Evolutionary conservation across 352 stramenopile genomes (phyloP), one percentile per base, ranked within the genome.

Genomic region (Sclerospora graminicola): DNA sequence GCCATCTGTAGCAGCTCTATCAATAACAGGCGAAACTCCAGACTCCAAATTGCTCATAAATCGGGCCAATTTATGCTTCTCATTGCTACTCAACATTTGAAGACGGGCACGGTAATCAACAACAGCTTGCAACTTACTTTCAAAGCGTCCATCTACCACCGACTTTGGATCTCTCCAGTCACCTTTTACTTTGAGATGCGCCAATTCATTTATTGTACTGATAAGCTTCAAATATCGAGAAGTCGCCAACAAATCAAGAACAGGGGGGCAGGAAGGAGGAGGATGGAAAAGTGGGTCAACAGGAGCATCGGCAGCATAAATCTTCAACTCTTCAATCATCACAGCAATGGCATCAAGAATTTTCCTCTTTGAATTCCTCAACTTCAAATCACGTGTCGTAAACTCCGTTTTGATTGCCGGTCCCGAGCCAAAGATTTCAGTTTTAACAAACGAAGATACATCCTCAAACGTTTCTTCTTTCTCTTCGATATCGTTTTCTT

Each of bases 351-450:
- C 62, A 16, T 72, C 54, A 34, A 82, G 51, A 11, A 89, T 82
- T 10, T 83, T 53, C 0, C 45, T 48, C 8, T 68, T 78, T 23
- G 66, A 73, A 7, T 73, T 47, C n/a, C 77, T 72, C 13, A 89
- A 34, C 16, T 78, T 79, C 45, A 84, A 66, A 29, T 91, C 75
- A 18, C 69, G 73, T 35, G 69, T 81, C 2, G 77, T 88, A 19
- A 91, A 87, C 20, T 82, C 69, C 7, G 54, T 84, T 23, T 84
- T 82, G 33, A 91, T 88, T 19, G 52, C 70, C 5, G 77, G 77
- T 1, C 75, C 74, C 16, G 52, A 59, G 3, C 68, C 73, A 29
- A 84, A 77, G 1, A 85, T 48, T 32, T 82, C 70, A 8, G 47
- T 57, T 24, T 77, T 78, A 28, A 78, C 56, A 15, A 69, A 46